Evolutionary conservation across 768 basidiomycete species (phyloP), one percentile per base, ranked within the genome.

Genomic region (Rhodosporidiobolus odoratus): DNA sequence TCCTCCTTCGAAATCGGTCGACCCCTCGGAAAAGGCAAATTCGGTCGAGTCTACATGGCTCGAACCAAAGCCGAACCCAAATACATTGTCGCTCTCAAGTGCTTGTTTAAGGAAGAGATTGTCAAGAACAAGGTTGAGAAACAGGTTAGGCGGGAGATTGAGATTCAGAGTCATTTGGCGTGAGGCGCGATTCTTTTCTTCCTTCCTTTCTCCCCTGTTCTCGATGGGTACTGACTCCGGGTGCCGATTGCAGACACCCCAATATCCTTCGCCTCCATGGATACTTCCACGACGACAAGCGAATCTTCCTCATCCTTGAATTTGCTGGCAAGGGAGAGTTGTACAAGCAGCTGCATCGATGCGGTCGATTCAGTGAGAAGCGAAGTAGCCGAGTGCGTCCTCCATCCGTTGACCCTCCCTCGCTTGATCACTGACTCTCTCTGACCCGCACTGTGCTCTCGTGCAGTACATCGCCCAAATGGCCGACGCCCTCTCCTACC

Each of bases 1-100:
- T 85, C 86, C 68, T 84, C 87, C 63, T 96, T 99, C 76, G 92
- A 96, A 72, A 95, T 98, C 77, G 95, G 96, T 25, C 86, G 92
- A 17, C 92, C 93, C 5, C 84, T 99, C 2, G 96, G 96, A n/a
- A 97, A 98, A 79, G 96, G 96, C 56, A 98, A 98, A 82, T 99
- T 98, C 76, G 96, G 96, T 1, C 89, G 92, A 4, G 96, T 99
- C 34, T 98, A 99, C 83, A 94, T 98, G 88, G 92, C 95, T 54
- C 87, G 94, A 60, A 97, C 95, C 27, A 95, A 94, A 79, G 80
- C 82, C 69, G 85, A 88, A 68, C 92, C 93, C 1, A 86, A 88
- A 69, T 98, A 90, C 83, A 95, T 97, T 78, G 86, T 98, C 76
- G 95, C 95, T 32, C 87, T 98, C 80, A 98, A 98, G 81, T 93